Evolutionary conservation across 192 early-diverging fungal species (phyloP).

Genomic region (Anaeromyces robustus): DNA sequence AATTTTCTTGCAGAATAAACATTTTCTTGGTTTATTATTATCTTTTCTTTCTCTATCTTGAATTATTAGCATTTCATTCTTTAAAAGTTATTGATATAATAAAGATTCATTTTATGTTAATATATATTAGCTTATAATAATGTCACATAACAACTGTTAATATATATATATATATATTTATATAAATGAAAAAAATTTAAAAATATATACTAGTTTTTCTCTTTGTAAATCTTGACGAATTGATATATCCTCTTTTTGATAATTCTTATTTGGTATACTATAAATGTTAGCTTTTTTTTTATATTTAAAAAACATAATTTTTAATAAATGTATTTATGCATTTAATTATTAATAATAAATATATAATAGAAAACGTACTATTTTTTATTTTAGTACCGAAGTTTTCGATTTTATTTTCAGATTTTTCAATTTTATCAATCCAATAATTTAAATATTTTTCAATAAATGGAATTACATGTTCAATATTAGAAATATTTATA

Average conservation of each 20-base stretch:
- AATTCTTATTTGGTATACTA: constrained; percentile 36
- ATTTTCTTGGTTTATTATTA: constrained; percentile 53
- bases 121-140: too few species aligned
- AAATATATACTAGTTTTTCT: constrained; percentile 33
- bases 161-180: neutral
- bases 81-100: constrained; percentile 2
- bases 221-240: constrained; percentile 56
- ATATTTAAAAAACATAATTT: neutral
- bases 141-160: too few species aligned
- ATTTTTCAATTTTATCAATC: constrained; percentile 29
- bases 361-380: neutral
- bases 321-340: neutral
- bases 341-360: too few species aligned
- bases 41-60: constrained; percentile 60
- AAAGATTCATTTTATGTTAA: too few species aligned
- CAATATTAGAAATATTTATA: constrained; percentile 47
- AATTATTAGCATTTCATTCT: constrained; percentile 45
- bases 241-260: constrained; percentile 35
- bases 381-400: constrained; percentile 4
- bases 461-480: constrained; percentile 60
- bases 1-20: constrained; percentile 80
- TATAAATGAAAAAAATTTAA: too few species aligned
- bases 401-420: constrained; percentile 5
- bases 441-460: constrained; percentile 62
- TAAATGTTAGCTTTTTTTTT: constrained; percentile 13